Evolutionary conservation across 306 rosid species (phyloP).

Genomic region (Senna tora): DNA sequence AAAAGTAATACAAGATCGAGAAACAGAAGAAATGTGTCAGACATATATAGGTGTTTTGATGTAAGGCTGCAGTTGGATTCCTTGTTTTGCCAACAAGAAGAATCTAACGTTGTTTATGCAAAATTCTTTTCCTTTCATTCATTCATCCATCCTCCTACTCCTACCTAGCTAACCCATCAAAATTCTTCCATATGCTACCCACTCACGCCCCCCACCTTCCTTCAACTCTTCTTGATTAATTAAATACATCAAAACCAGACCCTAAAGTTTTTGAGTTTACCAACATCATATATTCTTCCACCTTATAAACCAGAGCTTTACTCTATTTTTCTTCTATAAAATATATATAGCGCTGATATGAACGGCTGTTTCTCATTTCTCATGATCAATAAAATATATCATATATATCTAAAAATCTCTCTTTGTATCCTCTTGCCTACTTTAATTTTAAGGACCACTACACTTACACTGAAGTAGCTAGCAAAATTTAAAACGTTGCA

Average conservation of each 20-base stretch:
- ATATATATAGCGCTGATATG: not conserved
- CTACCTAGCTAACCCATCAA: too few relatives aligned
- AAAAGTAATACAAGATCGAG: not conserved
- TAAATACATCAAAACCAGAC: not conserved
- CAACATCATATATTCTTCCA: conserved; percentile 33
- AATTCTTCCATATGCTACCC: conserved; percentile 48
- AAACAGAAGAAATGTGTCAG: conserved; percentile 18
- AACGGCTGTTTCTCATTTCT: too few relatives aligned
- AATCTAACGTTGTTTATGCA: conserved; percentile 53
- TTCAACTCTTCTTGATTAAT: not conserved
- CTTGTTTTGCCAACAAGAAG: conserved; percentile 46
- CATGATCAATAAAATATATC: too few relatives aligned
- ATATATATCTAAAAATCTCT: not conserved
- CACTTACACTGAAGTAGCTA: conserved; percentile 10
- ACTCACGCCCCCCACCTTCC: conserved; percentile 39
- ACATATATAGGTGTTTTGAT: conserved; percentile 29
- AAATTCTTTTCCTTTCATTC: conserved; percentile 54
- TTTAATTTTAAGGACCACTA: conserved; percentile 16
- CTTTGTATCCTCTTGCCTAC: not conserved
- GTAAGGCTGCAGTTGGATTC: conserved; percentile 51
- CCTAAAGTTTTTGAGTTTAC: conserved; percentile 40
- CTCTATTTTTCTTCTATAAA: conserved; percentile 7
- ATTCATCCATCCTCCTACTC: conserved; percentile 47
- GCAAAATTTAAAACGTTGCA: not conserved
- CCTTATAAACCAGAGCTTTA: conserved; percentile 16